Evolutionary conservation across 1,284 basidiomycete genomes (phyloP), one percentile per base, ranked within the genome.

Genomic region (Pholiota adiposa): DNA sequence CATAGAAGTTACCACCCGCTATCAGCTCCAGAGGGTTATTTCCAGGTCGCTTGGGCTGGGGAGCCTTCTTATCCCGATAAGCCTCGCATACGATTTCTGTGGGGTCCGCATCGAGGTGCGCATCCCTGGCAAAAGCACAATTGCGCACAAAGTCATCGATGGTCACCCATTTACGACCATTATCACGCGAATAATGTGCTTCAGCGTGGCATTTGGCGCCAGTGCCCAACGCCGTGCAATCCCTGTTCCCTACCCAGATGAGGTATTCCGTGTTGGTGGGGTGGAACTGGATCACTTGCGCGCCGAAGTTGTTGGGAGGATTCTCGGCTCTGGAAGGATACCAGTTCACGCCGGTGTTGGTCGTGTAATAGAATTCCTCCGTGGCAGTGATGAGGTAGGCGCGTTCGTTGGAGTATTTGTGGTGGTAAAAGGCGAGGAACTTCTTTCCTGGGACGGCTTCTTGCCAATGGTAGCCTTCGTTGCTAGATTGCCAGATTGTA

Each of bases 381-480:
- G 81, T 78, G 34, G 82, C 80, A 4, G 95, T 96, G 77, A 98
- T 85, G 63, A 98, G 87, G 75, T 94, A 98, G 1, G 94, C 97
- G 19, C 96, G 89, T 60, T 94, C 91, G 50, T 82, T 68, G 34
- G 86, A 78, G 76, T 92, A 92, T 33, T 83, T 77, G 77, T 99
- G 96, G 76, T 96, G 89, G 67, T 91, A 91, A 76, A 98, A 90
- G 0, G 85, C 87, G 38, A 98, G 78, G 77, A 97, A 93, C 3
- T 79, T 83, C 58, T 89, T 79, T 2, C 77, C 80, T 0, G 85
- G 80, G 66, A 75, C 77, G 12, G 89, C 79, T 65, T 87, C 87
- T 54, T 82, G 82, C 96, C 96, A 99, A 0, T 88, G 89, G 73
- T 93, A 96, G 0, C 97, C 97, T 73, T 99, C 96, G 72, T 96